phyloP scores from a whole-genome alignment of 768 basidiomycete species.

The Calocybe indica region DNA sequence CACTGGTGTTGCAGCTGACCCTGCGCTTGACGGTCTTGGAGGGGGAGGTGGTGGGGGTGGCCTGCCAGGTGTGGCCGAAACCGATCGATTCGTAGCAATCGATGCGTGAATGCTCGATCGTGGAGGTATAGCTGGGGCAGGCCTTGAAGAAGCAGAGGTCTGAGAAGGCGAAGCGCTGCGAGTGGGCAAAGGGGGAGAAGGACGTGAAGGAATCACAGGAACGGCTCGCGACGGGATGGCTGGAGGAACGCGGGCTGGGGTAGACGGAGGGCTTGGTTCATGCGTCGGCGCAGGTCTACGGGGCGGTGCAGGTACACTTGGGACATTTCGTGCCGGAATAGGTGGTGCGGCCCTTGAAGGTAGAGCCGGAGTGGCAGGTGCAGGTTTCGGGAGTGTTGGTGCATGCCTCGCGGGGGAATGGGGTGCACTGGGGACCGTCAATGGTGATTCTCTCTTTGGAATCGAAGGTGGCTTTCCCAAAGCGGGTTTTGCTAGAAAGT shows the following conservation, averaged over 20 bases:
- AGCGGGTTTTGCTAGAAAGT: conserved; percentile 48
- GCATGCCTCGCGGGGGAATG: conserved; percentile 16
- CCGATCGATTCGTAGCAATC: background rate
- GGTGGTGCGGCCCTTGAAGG: conserved; percentile 35
- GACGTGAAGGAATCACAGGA: conserved; percentile 22
- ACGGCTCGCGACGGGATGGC: conserved; percentile 30
- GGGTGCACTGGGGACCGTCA: conserved; percentile 19
- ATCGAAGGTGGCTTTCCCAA: conserved; percentile 65
- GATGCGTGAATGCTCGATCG: background rate
- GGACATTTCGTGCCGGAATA: conserved; percentile 31
- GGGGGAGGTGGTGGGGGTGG: background rate
- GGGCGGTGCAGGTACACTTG: conserved; percentile 35
- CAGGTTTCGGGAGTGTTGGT: conserved; percentile 29
- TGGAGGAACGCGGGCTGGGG: conserved; percentile 30
- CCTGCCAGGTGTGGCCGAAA: background rate
- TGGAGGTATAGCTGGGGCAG: conserved; percentile 19
- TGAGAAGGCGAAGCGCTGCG: conserved; percentile 24
- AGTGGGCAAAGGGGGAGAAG: conserved; percentile 27
- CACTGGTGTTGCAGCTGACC: background rate
- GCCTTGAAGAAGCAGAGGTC: conserved; percentile 3
- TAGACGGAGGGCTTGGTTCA: background rate
- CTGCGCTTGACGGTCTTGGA: background rate
- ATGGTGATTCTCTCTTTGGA: conserved; percentile 41
- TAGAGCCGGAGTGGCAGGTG: conserved; percentile 24
- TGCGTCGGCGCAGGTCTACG: conserved; percentile 13